These are phyloP conservation scores for Globisporangium okanoganense DNA, from an alignment of 352 stramenopile species.

Conservation along the genomic window DNA sequence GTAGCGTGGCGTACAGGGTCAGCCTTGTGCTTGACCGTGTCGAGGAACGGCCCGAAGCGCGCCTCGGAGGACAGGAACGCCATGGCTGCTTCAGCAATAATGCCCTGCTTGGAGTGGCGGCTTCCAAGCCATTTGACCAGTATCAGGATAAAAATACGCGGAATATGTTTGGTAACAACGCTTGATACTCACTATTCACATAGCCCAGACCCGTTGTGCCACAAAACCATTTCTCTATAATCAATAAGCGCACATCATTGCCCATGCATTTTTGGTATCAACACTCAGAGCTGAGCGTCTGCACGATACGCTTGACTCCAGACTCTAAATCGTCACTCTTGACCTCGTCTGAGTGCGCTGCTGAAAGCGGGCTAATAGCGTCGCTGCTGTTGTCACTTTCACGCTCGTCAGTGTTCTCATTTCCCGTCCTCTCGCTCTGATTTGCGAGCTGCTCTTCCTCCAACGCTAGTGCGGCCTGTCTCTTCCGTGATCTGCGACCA, in stretches of 20 bases:
- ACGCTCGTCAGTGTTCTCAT: no score
- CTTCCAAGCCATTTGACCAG: no score
- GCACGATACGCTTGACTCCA: not conserved
- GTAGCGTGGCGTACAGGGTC: constrained; percentile 30
- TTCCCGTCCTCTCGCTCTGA: not conserved
- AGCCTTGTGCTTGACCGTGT: constrained; percentile 24
- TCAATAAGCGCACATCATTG: no score
- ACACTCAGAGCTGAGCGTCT: not conserved
- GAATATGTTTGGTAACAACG: not conserved
- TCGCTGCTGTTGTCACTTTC: no score
- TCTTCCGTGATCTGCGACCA: constrained; percentile 32
- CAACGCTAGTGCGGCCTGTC: not conserved
- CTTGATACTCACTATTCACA: not conserved
- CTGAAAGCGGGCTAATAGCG: no score
- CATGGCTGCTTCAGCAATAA: constrained; percentile 5
- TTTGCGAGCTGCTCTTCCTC: not conserved
- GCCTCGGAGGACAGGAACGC: constrained; percentile 43
- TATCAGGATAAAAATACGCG: constrained; percentile 9
- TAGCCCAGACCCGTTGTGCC: no score
- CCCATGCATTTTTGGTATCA: not conserved
- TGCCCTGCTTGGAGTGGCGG: no score
- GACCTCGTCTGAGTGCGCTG: no score
- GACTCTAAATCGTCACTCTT: not conserved
- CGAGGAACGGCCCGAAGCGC: constrained; percentile 47
- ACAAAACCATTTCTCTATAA: constrained; percentile 5